Conservation (phyloP, 164 flowering plant species). For the Berberis thunbergii region DNA sequence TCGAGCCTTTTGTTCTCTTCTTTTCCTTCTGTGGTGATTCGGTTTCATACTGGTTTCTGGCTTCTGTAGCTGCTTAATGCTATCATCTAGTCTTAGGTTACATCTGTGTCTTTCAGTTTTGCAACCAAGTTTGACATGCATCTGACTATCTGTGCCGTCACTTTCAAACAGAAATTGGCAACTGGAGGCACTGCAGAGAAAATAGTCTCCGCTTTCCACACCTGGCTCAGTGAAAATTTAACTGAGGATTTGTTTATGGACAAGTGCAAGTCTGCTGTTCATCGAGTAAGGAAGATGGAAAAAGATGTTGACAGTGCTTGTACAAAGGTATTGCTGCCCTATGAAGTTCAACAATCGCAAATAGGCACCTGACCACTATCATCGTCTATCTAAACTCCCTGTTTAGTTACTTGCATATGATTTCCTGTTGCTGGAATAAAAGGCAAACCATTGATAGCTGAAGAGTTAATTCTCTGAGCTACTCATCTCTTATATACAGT, state of each 20-base stretch:
- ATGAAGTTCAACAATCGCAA: not conserved
- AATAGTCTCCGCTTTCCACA: constrained; percentile 81
- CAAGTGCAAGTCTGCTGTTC: constrained; percentile 71
- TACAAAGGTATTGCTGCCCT: constrained; percentile 34
- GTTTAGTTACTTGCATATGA: too few relatives aligned
- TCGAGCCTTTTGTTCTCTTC: not conserved
- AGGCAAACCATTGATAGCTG: too few relatives aligned
- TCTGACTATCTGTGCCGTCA: constrained; percentile 4
- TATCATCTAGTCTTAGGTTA: not conserved
- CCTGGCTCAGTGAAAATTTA: constrained; percentile 54
- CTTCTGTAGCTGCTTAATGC: not conserved
- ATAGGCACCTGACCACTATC: not conserved
- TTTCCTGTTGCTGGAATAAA: too few relatives aligned
- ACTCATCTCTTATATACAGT: too few relatives aligned
- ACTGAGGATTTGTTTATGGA: constrained; percentile 63
- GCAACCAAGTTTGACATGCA: not conserved
- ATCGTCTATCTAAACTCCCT: too few relatives aligned
- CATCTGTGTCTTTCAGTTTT: too few relatives aligned
- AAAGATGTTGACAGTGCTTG: constrained; percentile 65
- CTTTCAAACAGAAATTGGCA: constrained; percentile 55
- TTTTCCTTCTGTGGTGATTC: not conserved
- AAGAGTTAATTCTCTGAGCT: too few relatives aligned
- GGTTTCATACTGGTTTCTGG: not conserved
- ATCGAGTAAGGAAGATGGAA: constrained; percentile 76
- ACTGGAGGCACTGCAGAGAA: constrained; percentile 80